Evolutionary conservation across 2,329 filamentous ascomycete species (phyloP).

Genomic region (Neopestalotiopsis sp.): DNA sequence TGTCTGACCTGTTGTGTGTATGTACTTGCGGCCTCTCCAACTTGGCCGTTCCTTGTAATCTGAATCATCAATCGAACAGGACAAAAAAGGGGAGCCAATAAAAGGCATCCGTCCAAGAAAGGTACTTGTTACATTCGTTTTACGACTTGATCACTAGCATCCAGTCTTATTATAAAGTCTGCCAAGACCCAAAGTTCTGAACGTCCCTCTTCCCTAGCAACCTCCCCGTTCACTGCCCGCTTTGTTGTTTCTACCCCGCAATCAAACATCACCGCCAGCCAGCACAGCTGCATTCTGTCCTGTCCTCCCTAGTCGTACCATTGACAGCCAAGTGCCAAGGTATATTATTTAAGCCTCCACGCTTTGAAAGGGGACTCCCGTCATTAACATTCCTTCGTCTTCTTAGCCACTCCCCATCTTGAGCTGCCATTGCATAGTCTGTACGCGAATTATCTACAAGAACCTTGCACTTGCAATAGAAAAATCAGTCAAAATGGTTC

Average conservation of each 20-base stretch:
- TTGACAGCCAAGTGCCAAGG: background rate
- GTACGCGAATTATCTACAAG: background rate
- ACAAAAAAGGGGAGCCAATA: background rate
- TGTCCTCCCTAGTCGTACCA: background rate
- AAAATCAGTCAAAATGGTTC: constrained; percentile 50
- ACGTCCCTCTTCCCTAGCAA: background rate
- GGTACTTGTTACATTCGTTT: too few species aligned
- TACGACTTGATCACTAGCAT: background rate
- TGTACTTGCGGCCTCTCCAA: background rate
- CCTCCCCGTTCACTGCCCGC: background rate
- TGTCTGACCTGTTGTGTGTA: background rate
- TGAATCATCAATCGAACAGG: background rate
- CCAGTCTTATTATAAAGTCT: background rate
- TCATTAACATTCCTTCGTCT: background rate
- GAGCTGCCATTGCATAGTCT: too few species aligned
- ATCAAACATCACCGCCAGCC: background rate
- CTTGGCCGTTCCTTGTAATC: background rate
- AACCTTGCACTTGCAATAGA: background rate
- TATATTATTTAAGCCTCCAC: background rate
- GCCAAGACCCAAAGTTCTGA: background rate
- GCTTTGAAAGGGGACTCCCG: background rate
- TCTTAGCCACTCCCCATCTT: too few species aligned
- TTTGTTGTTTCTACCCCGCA: background rate
- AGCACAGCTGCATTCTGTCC: background rate
- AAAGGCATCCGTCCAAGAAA: background rate